Evolutionary conservation across 257 asterid genomes (phyloP), one percentile per base, ranked within the genome.

Genomic region (Solanum verrucosum): DNA sequence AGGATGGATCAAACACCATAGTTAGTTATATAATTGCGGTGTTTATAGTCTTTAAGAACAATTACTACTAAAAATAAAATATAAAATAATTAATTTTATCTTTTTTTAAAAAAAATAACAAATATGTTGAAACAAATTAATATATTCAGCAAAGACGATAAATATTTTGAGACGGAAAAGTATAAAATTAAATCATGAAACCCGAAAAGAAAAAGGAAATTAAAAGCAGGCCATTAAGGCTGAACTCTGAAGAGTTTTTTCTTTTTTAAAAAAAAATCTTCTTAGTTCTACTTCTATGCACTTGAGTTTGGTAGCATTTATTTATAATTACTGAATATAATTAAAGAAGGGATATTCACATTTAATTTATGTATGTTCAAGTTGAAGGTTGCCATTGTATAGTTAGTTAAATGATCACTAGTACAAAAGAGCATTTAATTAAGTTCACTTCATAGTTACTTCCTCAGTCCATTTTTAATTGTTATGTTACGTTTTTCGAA

Each of bases 251-350:
- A 44, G 65, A 33, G 23, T 52, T 2, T 2, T 16, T 52, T 7
- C 13, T 3, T 34, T 4, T 34, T 34, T 34, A 5, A 11, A 25
- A 60, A 49, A 5, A n/a, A 12, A n/a, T n/a, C 8, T 78, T 78
- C 38, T 42, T 78, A 78, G 65, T 25, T 79, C 27, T 78, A 78
- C 38, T 25, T 79, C 27, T 27, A 14, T 15, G 38, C 35, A 79
- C 65, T 79, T 79, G 68, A 46, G 10, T 81, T 46, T 81, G 68
- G 85, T 46, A 81, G 68, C 68, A 81, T 46, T 46, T 81, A 81
- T 81, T 46, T 29, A 67, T 46, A 46, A 46, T 27, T 44, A 27
- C 16, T 37, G 33, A 27, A 81, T 46, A 16, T 20, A 79, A 63
- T n/a, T 23, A 63, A n/a, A n/a, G 16, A 63, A 63, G 71, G 31